Evolutionary conservation across 768 basidiomycete genomes (phyloP).

Genomic region (Lactarius psammicola): DNA sequence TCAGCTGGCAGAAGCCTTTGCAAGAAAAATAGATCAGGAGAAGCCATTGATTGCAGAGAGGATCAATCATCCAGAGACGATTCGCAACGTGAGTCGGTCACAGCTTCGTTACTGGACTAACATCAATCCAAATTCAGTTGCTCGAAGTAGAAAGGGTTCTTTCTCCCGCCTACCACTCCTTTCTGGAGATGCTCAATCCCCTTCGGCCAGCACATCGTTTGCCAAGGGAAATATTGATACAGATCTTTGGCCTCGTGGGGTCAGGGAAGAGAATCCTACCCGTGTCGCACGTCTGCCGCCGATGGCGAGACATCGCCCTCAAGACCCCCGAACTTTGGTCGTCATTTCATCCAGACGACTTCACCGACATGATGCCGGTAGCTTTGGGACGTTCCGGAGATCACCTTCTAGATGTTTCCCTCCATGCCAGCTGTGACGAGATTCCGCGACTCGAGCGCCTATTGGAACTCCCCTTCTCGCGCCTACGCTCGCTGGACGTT

Average conservation of each 20-base stretch:
- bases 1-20: conserved; percentile 24
- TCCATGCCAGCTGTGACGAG: conserved; percentile 21
- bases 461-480: conserved; percentile 15
- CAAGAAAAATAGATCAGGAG: conserved; percentile 16
- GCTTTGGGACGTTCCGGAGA: conserved; percentile 14
- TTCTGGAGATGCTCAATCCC: conserved; percentile 23
- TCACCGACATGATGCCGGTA: conserved; percentile 17
- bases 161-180: conserved; percentile 15
- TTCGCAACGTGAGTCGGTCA: conserved; percentile 18
- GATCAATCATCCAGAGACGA: conserved; percentile 17
- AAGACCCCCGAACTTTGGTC: conserved; percentile 23
- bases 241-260: conserved; percentile 19
- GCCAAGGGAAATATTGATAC: conserved; percentile 21
- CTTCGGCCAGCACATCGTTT: conserved; percentile 18
- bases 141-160: conserved; percentile 15
- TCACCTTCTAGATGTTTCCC: conserved; percentile 6
- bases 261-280: conserved; percentile 19
- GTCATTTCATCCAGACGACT: conserved; percentile 17
- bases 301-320: conserved; percentile 19
- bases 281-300: conserved; percentile 23
- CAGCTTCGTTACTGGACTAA: not conserved
- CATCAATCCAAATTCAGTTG: conserved; percentile 10
- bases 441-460: conserved; percentile 9
- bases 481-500: conserved; percentile 13
- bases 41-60: not conserved